These are phyloP conservation scores for Vaccinium corymbosum DNA, from an alignment of 148 eudicot genomes.

Conservation along the genomic window DNA sequence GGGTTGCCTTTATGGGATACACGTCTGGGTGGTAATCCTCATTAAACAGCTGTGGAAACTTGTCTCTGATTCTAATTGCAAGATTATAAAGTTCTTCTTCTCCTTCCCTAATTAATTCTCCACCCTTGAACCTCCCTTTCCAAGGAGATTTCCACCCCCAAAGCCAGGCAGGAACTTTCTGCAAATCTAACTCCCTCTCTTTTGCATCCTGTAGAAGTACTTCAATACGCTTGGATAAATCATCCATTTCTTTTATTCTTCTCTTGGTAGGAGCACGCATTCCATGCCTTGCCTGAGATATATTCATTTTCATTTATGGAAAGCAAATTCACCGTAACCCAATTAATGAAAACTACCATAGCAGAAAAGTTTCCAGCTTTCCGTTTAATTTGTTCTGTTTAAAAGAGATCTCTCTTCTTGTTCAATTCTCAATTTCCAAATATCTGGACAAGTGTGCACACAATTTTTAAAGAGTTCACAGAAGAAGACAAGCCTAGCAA, in stretches of 20 bases:
- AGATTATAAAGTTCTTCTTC: constrained; percentile 85
- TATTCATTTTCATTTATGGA: constrained; percentile 6
- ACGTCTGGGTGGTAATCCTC: constrained; percentile 81
- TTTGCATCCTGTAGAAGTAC: constrained; percentile 52
- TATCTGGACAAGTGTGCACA: not conserved
- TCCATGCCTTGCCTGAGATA: constrained; percentile 87
- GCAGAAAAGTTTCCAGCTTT: not conserved
- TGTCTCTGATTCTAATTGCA: constrained; percentile 67
- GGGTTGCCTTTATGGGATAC: constrained; percentile 83
- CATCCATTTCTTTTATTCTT: constrained; percentile 59
- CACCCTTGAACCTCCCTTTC: constrained; percentile 75
- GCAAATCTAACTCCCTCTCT: constrained; percentile 42
- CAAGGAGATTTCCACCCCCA: constrained; percentile 87
- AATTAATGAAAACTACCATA: not conserved
- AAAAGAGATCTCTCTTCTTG: not conserved
- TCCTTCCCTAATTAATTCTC: constrained; percentile 75
- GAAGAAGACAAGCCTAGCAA: not conserved
- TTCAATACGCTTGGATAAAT: constrained; percentile 49
- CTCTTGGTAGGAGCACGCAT: constrained; percentile 94
- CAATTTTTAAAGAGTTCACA: not conserved
- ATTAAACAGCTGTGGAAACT: constrained; percentile 54
- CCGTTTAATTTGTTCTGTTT: not conserved
- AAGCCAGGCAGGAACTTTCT: constrained; percentile 75
- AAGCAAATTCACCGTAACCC: not conserved
- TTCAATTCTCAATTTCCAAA: not conserved